Base-by-base conservation (phyloP, 257 asterid genomes). In the Mitragyna speciosa region DNA sequence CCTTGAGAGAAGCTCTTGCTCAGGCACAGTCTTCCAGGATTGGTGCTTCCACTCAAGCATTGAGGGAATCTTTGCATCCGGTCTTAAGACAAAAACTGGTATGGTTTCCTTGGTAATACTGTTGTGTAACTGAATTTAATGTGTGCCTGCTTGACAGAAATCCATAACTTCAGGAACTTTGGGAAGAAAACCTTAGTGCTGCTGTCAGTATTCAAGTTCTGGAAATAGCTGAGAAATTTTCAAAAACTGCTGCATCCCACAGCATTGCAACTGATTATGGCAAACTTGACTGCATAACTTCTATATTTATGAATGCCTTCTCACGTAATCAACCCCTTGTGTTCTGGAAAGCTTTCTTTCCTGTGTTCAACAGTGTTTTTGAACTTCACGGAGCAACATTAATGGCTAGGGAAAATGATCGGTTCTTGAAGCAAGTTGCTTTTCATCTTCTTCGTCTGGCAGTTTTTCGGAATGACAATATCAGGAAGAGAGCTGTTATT, bases 161-260 rank as follows among this genome's bases (percentile, higher is more conserved):
- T 77, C 74, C 68, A 76, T 58, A 83, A 81, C 82, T 83, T 85
- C 90, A 96, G 99, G 98, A 96, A 85, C 97, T 96, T 78, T 96
- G 99, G 99, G 99, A 96, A 86, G 99, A 96, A 85, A 96, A 94
- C 89, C 88, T 96, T 84, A 92, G 94, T 86, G 94, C 98, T 82
- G 97, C 98, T 82, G 92, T 94, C 82, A 91, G 96, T 88, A 97
- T 96, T 75, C 97, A 96, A 84, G 97, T 92, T 82, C 83, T 96
- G 84, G 99, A 94, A 90, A 89, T 94, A 81, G 88, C 89, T 79
- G 87, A 91, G 78, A 94, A 96, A 76, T 96, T 96, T 80, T 94
- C 98, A 7, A 91, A 83, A 82, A 90, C 95, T 79, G 98, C 90
- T 43, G 92, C 93, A 78, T 86, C 93, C 61, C 95, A 86, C 80